A percentile compares a stretch with the other conserved stretches of the same genome.
These are phyloP conservation scores for Cynanchum wilfordii DNA, from an alignment of 257 asterid genomes.

Conservation along the genomic window DNA sequence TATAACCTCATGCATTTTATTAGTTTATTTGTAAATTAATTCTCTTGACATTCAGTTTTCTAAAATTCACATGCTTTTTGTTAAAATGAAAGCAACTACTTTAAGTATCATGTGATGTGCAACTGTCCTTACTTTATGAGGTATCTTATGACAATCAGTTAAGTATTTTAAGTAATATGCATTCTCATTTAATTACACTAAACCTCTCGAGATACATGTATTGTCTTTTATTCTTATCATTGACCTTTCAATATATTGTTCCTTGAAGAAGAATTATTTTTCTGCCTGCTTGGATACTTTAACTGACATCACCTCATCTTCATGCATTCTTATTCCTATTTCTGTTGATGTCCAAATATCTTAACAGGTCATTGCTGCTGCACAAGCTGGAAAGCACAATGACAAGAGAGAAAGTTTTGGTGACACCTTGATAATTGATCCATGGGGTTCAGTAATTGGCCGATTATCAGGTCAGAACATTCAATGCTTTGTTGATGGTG, in stretches of 20 bases:
- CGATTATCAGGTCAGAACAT: conserved; percentile 44
- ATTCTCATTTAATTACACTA: not conserved
- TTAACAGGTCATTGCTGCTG: conserved; percentile 74
- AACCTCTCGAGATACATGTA: not conserved
- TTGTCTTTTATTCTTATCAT: not conserved
- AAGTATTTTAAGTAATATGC: not conserved
- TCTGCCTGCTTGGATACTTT: not conserved
- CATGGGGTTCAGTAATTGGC: conserved; percentile 83
- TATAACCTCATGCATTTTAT: not conserved
- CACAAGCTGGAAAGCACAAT: conserved; percentile 87
- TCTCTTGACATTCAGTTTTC: not conserved
- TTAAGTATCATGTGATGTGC: not conserved
- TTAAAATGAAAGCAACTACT: not conserved
- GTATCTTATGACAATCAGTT: not conserved
- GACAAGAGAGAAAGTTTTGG: conserved; percentile 84
- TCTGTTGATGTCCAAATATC: not conserved
- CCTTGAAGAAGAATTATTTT: not conserved
- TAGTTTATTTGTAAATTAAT: not conserved
- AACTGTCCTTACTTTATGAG: not conserved
- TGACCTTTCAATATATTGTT: conserved; percentile 2
- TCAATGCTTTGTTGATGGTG: not conserved
- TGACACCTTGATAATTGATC: conserved; percentile 78
- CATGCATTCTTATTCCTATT: not conserved
- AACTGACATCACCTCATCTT: not conserved
- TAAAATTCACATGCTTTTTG: not conserved